phyloP scores from a whole-genome alignment of 129 eudicot genomes.

The Deinandra increscens region DNA sequence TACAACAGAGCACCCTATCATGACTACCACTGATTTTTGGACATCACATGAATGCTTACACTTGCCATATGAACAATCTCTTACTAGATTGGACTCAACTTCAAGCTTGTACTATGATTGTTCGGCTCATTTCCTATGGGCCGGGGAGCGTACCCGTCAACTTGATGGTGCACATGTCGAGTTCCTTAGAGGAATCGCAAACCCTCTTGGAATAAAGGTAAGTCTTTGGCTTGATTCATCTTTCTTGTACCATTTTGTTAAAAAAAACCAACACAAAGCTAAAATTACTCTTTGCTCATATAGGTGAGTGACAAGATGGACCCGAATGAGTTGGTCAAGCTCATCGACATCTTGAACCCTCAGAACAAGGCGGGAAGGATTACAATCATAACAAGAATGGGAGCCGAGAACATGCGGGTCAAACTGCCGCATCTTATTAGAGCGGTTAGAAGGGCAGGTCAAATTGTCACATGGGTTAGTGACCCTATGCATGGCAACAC shows the following conservation, averaged over 20 bases:
- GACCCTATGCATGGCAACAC: conserved; percentile 99
- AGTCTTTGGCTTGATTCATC: neutral
- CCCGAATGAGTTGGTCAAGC: conserved; percentile 79
- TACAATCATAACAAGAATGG: conserved; percentile 89
- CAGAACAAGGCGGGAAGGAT: conserved; percentile 89
- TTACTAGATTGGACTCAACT: conserved; percentile 83
- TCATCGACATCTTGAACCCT: conserved; percentile 88
- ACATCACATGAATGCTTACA: conserved; percentile 91
- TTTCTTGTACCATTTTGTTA: conserved; percentile 1
- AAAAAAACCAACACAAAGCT: neutral
- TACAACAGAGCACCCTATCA: conserved; percentile 78
- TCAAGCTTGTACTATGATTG: conserved; percentile 84
- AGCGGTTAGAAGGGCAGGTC: conserved; percentile 87
- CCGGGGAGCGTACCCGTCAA: conserved; percentile 90
- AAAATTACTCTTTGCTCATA: conserved; percentile 22
- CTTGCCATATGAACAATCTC: conserved; percentile 89
- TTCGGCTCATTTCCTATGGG: conserved; percentile 95
- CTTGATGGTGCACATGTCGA: conserved; percentile 96
- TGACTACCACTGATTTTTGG: conserved; percentile 92
- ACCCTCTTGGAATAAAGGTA: conserved; percentile 97
- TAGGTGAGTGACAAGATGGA: conserved; percentile 98
- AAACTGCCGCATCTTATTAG: conserved; percentile 92
- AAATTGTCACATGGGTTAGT: conserved; percentile 90
- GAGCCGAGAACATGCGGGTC: conserved; percentile 97
- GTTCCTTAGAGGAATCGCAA: conserved; percentile 87